These are phyloP conservation scores for Rubus idaeus DNA, from an alignment of 306 rosid species.

Conservation along the genomic window DNA sequence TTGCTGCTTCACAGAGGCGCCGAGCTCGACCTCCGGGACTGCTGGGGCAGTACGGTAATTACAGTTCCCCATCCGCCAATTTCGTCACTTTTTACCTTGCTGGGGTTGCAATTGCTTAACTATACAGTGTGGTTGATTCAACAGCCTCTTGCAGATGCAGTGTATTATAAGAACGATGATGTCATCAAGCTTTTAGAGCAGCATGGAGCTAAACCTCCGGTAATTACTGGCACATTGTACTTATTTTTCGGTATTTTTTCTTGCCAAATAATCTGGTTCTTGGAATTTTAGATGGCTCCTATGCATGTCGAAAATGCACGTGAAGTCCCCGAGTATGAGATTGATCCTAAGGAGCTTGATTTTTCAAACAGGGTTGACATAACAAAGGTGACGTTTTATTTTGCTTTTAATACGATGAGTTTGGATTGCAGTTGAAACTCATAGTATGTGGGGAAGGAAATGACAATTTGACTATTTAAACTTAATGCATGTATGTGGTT, in stretches of 20 bases:
- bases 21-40: slow-evolving; percentile 55
- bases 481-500: not conserved
- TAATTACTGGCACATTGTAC: slow-evolving; percentile 26
- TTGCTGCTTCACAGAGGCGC: slow-evolving; percentile 63
- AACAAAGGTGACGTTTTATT: slow-evolving; percentile 53
- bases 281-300: slow-evolving; percentile 63
- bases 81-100: not conserved
- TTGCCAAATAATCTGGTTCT: slow-evolving; percentile 9
- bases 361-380: slow-evolving; percentile 68
- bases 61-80: not conserved
- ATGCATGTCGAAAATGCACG: slow-evolving; percentile 76
- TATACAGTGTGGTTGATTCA: not conserved
- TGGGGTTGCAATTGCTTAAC: too few species aligned
- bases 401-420: not conserved
- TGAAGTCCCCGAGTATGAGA: slow-evolving; percentile 92
- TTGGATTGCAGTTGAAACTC: not conserved
- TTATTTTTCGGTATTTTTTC: not conserved
- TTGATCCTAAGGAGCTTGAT: slow-evolving; percentile 79
- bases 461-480: not conserved
- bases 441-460: not conserved
- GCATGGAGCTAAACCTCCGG: slow-evolving; percentile 80
- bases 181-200: slow-evolving; percentile 77
- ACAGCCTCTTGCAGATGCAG: slow-evolving; percentile 94
- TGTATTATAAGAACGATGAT: slow-evolving; percentile 74
- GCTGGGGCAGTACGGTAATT: slow-evolving; percentile 92